phyloP scores from a whole-genome alignment of 805 yeast species.

The Lipomyces yamanashiensis region DNA sequence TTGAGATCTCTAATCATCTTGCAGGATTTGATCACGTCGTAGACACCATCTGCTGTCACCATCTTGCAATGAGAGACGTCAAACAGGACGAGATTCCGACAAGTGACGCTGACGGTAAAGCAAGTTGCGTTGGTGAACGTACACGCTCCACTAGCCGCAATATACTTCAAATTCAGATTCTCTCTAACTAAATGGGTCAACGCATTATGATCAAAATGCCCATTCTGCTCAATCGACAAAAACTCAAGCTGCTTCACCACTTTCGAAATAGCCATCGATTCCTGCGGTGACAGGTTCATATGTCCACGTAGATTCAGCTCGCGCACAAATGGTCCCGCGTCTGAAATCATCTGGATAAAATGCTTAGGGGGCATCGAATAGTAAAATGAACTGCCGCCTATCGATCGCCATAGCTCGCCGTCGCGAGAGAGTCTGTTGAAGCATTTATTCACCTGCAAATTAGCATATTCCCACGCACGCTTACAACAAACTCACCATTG shows the following conservation, averaged over 20 bases:
- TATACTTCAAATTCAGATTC: slow-evolving; percentile 12
- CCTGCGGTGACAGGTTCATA: slow-evolving; percentile 9
- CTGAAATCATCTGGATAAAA: slow-evolving; percentile 10
- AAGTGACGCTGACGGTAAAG: slow-evolving; percentile 15
- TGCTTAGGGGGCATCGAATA: slow-evolving; percentile 15
- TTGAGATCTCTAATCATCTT: slow-evolving; percentile 8
- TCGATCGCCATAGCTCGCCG: slow-evolving; percentile 31
- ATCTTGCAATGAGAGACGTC: slow-evolving; percentile 27
- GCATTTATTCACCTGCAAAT: slow-evolving; percentile 10
- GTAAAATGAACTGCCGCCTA: slow-evolving; percentile 18
- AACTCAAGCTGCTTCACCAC: slow-evolving; percentile 10
- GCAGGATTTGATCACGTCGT: slow-evolving; percentile 22
- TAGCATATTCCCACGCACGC: too few relatives aligned
- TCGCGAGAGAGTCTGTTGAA: slow-evolving; percentile 30
- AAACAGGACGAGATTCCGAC: slow-evolving; percentile 22
- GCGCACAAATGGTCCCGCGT: slow-evolving; percentile 20
- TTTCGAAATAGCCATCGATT: slow-evolving; percentile 16
- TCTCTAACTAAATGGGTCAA: slow-evolving; percentile 24
- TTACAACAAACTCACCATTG: slow-evolving; percentile 11
- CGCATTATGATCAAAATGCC: slow-evolving; percentile 29
- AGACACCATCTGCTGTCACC: slow-evolving; percentile 21
- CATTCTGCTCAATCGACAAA: slow-evolving; percentile 25
- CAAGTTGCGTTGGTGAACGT: slow-evolving; percentile 29
- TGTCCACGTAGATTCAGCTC: slow-evolving; percentile 30
- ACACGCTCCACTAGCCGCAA: slow-evolving; percentile 12